Conservation (phyloP, 805 yeast species). For the Candida xiaguanensis region DNA sequence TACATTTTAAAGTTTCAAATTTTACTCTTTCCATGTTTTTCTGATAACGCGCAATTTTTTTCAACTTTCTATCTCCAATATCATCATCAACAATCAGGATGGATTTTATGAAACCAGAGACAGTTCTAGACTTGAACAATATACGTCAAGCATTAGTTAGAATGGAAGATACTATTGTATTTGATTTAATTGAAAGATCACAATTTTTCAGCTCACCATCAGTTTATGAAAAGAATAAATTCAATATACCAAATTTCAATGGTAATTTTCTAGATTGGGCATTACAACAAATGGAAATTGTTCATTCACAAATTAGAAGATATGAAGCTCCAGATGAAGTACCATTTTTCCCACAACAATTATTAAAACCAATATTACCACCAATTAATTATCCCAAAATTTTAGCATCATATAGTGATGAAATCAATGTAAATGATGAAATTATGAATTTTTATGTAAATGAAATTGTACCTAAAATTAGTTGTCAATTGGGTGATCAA, state of each 20-base stretch:
- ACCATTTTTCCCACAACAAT: constrained; percentile 75
- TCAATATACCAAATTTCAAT: constrained; percentile 59
- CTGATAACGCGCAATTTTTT: neutral
- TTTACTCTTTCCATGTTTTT: too few species aligned
- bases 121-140: constrained; percentile 75
- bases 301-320: constrained; percentile 71
- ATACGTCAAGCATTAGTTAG: constrained; percentile 82
- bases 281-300: constrained; percentile 64
- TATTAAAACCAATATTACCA: constrained; percentile 75
- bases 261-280: constrained; percentile 90
- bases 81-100: constrained; percentile 31
- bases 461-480: constrained; percentile 70
- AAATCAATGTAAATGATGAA: constrained; percentile 69
- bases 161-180: constrained; percentile 95
- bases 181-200: constrained; percentile 88
- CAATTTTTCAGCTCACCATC: constrained; percentile 76
- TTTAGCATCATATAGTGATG: constrained; percentile 69
- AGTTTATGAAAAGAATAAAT: constrained; percentile 61
- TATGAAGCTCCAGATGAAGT: constrained; percentile 93
- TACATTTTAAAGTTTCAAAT: too few species aligned
- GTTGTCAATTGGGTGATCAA: constrained; percentile 68
- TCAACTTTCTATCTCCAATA: neutral
- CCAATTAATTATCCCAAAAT: constrained; percentile 73
- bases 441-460: constrained; percentile 67
- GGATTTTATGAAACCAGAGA: constrained; percentile 82